Base-by-base conservation (phyloP, 2,329 filamentous ascomycete genomes). In the Neurospora sp. region DNA sequence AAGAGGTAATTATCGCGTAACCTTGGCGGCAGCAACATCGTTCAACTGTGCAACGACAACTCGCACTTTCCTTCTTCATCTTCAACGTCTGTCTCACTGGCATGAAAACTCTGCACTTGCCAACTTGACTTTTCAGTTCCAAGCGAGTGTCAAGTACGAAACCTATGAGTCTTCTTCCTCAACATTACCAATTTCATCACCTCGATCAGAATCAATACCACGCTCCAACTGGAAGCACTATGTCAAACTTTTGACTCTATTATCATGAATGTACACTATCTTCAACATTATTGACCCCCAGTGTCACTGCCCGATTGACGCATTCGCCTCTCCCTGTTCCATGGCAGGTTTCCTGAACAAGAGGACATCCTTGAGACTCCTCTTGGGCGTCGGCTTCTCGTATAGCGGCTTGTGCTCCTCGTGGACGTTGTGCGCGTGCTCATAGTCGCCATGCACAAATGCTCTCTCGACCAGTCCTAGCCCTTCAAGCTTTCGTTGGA, bases 401-500 rank as follows among this genome's bases (percentile, higher is more conserved):
- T 81, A 82, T 17, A 83, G 72, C 1, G 81, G 80, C 72, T 83
- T 83, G 70, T 83, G 82, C 70, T 83, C 82, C 68, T 80, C 76
- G 69, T 81, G 76, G 39, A 79, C 75, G 69, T 79, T 77, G 69
- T 83, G 81, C 28, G 79, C 77, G 66, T 82, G 77, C 69, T 83
- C 79, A 67, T 83, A 83, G 74, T 83, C 82, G 52, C 83, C 80
- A 68, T 83, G 82, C 66, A 83, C 82, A 70, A 83, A 83, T 0
- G 81, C 81, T 66, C 82, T 77, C 75, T 83, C 82, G 15, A 83
- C 82, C 69, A 80, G 77, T 2, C 72, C 74, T 23, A 81, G 72
- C 66, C 79, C 86, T 78, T 89, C 87, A 12, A 89, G 81, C 78
- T 89, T 89, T 65, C 87, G 82, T 77, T 89, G 87, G 67, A 89